A percentile compares a stretch with the other conserved stretches of the same genome.
phyloP scores from a whole-genome alignment of 2,329 filamentous ascomycete species.

The Sclerotinia nivalis region DNA sequence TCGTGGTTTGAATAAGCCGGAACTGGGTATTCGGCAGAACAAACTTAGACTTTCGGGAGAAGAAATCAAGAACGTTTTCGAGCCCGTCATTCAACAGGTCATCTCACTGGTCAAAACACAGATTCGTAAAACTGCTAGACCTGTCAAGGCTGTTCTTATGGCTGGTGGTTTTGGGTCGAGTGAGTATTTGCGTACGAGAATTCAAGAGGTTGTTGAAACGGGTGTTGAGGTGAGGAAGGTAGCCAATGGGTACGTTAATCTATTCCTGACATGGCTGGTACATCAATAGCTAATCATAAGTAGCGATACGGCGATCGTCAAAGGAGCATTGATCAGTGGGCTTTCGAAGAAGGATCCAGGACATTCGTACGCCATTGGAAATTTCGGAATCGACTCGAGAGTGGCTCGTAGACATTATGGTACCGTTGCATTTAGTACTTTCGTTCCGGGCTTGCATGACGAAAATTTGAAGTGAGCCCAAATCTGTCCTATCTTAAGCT shows the following conservation, averaged over 20 bases:
- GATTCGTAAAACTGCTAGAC: slow-evolving; percentile 6
- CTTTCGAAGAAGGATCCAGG: slow-evolving; percentile 10
- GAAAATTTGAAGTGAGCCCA: neutral
- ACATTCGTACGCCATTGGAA: neutral
- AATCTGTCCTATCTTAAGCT: neutral
- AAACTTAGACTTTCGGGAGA: slow-evolving; percentile 1
- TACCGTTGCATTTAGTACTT: neutral
- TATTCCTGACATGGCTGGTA: neutral
- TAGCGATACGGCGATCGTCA: slow-evolving; percentile 11
- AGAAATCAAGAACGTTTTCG: slow-evolving; percentile 9
- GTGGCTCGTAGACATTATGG: slow-evolving; percentile 5
- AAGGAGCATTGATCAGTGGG: slow-evolving; percentile 4
- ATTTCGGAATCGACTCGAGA: slow-evolving; percentile 9
- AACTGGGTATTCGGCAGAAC: neutral
- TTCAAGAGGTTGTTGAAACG: neutral
- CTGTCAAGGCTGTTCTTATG: slow-evolving; percentile 6
- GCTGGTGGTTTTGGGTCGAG: slow-evolving; percentile 15
- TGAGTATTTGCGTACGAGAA: slow-evolving; percentile 7
- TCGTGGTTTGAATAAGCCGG: slow-evolving; percentile 4
- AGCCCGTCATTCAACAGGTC: neutral
- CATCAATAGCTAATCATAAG: neutral
- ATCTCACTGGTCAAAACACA: neutral
- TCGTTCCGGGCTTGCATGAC: neutral
- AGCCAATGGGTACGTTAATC: slow-evolving; percentile 11
- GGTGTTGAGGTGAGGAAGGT: neutral